Conservation (phyloP, 1,139 yeast genomes). For the Debaryomyces udenii region DNA sequence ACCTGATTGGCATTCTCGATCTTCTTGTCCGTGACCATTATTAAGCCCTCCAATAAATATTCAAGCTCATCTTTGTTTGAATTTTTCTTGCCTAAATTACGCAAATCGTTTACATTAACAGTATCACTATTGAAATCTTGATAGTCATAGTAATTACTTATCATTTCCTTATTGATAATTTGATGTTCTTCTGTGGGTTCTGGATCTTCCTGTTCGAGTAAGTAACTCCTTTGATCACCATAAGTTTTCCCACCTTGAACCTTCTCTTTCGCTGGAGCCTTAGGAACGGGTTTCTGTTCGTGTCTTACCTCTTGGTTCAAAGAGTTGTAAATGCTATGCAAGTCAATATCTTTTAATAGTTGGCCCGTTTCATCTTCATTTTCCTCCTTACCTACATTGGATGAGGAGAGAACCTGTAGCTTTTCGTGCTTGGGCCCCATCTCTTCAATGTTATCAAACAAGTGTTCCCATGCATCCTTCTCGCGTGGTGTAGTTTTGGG, state of each 20-base stretch:
- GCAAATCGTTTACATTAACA: conserved; percentile 24
- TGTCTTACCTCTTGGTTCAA: conserved; percentile 1
- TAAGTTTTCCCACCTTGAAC: conserved; percentile 16
- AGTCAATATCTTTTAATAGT: conserved; percentile 1
- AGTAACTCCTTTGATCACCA: conserved; percentile 27
- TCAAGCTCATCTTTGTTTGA: conserved; percentile 18
- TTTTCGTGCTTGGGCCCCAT: neutral
- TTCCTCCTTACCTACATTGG: neutral
- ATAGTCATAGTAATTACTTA: conserved; percentile 17
- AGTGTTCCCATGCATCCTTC: conserved; percentile 25
- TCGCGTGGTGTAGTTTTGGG: conserved; percentile 16
- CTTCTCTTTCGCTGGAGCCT: conserved; percentile 1
- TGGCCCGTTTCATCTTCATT: neutral
- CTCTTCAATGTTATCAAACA: conserved; percentile 21
- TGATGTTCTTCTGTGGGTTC: conserved; percentile 11
- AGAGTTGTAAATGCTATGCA: conserved; percentile 3
- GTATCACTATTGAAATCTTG: conserved; percentile 3
- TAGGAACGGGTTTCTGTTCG: neutral
- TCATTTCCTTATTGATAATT: conserved; percentile 9
- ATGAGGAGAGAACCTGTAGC: neutral
- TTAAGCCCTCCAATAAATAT: conserved; percentile 25
- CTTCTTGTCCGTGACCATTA: conserved; percentile 9
- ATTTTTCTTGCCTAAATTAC: conserved; percentile 17
- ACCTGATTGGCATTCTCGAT: conserved; percentile 16
- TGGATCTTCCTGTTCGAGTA: conserved; percentile 17